These are phyloP conservation scores for Spinacia oleracea DNA, from an alignment of 179 eudicot genomes.

Conservation along the genomic window DNA sequence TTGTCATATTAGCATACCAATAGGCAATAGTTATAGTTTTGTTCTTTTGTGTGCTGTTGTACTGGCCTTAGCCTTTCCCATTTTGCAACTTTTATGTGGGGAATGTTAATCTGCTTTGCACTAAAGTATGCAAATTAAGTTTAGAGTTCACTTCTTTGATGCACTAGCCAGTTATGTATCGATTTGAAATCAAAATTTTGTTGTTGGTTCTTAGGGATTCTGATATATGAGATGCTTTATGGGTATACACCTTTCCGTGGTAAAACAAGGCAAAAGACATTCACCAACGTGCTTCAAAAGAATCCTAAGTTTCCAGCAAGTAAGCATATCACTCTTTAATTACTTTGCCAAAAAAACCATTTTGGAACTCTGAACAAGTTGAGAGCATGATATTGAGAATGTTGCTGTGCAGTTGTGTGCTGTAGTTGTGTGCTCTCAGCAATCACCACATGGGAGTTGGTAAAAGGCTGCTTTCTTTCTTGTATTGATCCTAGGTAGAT, in stretches of 20 bases:
- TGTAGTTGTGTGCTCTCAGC: no score
- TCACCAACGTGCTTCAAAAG: constrained; percentile 79
- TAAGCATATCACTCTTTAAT: constrained; percentile 27
- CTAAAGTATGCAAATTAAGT: neutral
- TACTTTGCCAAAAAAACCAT: neutral
- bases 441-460: no score
- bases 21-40: no score
- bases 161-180: neutral
- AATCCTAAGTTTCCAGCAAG: constrained; percentile 76
- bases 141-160: neutral
- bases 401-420: no score
- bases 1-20: neutral
- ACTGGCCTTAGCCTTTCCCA: neutral
- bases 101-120: neutral
- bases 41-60: neutral
- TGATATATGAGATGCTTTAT: constrained; percentile 85
- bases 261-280: constrained; percentile 96
- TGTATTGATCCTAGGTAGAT: no score
- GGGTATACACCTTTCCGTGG: constrained; percentile 98
- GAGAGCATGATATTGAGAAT: no score
- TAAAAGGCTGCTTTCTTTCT: no score
- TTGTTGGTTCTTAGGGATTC: constrained; percentile 56
- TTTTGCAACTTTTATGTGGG: neutral
- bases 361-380: neutral
- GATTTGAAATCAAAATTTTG: neutral